A percentile compares a stretch with the other conserved stretches of the same genome.
These are phyloP conservation scores for Entrophospora sp. DNA, from an alignment of 192 early-diverging fungal species.

Conservation along the genomic window DNA sequence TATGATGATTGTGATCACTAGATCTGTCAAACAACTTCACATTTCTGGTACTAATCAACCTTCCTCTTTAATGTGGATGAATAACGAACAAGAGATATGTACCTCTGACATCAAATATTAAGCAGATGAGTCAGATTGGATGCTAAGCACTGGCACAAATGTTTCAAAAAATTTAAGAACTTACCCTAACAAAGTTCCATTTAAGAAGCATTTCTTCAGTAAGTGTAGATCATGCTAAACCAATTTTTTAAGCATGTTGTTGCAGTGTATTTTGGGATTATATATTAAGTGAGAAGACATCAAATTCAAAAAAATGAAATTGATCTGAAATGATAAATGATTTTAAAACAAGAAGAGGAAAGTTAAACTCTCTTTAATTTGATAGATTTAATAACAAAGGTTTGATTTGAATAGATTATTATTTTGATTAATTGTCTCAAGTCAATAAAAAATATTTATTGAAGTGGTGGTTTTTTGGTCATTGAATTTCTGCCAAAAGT, in stretches of 20 bases:
- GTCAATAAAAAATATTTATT: background rate
- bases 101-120: too few species aligned
- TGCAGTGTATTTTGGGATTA: slow-evolving; percentile 13
- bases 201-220: background rate
- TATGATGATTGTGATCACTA: too few species aligned
- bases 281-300: slow-evolving; percentile 4
- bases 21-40: too few species aligned
- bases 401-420: background rate
- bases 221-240: background rate
- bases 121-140: too few species aligned
- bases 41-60: too few species aligned
- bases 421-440: slow-evolving; percentile 1
- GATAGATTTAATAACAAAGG: slow-evolving; percentile 4
- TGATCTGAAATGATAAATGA: slow-evolving; percentile 11
- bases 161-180: background rate
- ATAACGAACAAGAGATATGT: too few species aligned
- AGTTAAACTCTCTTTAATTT: background rate
- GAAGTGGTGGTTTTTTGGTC: background rate
- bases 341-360: slow-evolving; percentile 5
- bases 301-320: slow-evolving; percentile 10
- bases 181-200: background rate
- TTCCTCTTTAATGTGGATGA: too few species aligned
- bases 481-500: background rate
- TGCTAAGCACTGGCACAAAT: background rate
- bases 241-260: too few species aligned